These are phyloP conservation scores for Casuarina glauca DNA, from an alignment of 306 rosid species.

Conservation along the genomic window DNA sequence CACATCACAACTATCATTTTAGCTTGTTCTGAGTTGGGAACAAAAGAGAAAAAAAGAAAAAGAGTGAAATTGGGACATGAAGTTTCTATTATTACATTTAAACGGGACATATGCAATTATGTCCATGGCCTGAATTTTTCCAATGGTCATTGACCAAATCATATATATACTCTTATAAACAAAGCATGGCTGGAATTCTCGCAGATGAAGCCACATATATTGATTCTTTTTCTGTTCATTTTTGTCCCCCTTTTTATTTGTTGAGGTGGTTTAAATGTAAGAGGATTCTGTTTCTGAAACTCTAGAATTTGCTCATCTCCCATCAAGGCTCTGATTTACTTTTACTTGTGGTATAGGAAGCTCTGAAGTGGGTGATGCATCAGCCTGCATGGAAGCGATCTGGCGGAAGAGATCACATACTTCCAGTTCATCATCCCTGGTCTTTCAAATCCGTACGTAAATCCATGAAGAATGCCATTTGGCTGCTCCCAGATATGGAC, in stretches of 20 bases:
- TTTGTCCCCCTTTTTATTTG: not conserved
- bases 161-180: not conserved
- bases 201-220: not conserved
- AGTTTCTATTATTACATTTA: not conserved
- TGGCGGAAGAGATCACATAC: slow-evolving; percentile 88
- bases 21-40: not conserved
- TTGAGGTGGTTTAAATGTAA: not conserved
- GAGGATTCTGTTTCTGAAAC: not conserved
- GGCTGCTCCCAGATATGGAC: slow-evolving; percentile 99
- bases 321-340: slow-evolving; percentile 19
- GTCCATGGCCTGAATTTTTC: not conserved
- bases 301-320: not conserved
- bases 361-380: slow-evolving; percentile 82
- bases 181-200: not conserved
- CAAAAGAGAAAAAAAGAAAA: not conserved
- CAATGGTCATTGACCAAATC: not conserved
- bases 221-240: not conserved
- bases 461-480: slow-evolving; percentile 78
- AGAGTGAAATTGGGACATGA: not conserved
- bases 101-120: not conserved
- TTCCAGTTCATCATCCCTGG: slow-evolving; percentile 99
- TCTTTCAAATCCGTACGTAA: slow-evolving; percentile 92
- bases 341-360: slow-evolving; percentile 56
- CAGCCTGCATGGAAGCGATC: slow-evolving; percentile 97
- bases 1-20: not conserved